Conservation (phyloP, 345 rosid genomes). For the Erucastrum elatum region DNA sequence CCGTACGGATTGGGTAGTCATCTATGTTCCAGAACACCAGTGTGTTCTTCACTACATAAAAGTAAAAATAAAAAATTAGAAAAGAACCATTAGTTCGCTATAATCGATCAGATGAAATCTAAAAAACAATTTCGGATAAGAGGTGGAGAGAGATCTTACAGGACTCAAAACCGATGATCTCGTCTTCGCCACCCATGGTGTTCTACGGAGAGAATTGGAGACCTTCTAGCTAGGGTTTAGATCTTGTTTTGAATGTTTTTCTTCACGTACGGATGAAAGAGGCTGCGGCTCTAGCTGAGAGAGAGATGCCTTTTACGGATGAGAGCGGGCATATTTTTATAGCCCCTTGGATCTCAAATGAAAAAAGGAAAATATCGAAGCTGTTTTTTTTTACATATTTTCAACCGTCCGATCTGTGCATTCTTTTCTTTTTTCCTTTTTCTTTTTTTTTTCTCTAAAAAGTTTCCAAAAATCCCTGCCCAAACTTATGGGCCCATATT, state of each 20-base stretch:
- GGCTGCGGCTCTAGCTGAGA: not conserved
- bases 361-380: not conserved
- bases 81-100: not conserved
- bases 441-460: no score
- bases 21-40: not conserved
- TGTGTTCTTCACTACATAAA: not conserved
- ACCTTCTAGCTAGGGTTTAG: not conserved
- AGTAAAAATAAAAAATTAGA: not conserved
- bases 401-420: not conserved
- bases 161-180: not conserved
- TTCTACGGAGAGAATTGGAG: not conserved
- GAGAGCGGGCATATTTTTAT: not conserved
- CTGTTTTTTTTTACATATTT: no score
- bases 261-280: not conserved
- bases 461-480: no score
- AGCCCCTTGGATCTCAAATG: not conserved
- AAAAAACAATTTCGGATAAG: not conserved
- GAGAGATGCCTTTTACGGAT: no score
- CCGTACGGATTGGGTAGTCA: not conserved
- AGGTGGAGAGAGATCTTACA: not conserved
- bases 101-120: not conserved
- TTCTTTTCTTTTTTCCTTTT: not conserved
- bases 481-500: no score
- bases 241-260: not conserved
- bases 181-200: not conserved